These are phyloP conservation scores for Rhazya stricta DNA, from an alignment of 257 asterid species.

Conservation along the genomic window DNA sequence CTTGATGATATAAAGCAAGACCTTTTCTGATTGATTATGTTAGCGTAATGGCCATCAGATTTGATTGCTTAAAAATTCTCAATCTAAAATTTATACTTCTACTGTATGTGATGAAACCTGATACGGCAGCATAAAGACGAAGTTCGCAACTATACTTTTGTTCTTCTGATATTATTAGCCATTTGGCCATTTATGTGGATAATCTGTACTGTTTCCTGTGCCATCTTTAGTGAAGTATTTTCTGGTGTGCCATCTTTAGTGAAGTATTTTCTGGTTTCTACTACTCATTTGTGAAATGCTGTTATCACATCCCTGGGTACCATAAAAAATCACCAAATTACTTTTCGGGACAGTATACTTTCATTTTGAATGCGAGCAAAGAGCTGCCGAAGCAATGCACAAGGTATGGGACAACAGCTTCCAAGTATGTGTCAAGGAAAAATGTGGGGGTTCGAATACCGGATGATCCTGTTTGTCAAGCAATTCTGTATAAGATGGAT, in stretches of 20 bases:
- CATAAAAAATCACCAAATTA: background rate
- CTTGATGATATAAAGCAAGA: background rate
- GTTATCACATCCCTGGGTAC: background rate
- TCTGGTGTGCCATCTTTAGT: background rate
- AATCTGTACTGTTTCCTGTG: background rate
- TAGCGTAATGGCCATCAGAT: background rate
- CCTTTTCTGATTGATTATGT: background rate
- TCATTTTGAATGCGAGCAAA: constrained; percentile 82
- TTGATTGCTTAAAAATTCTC: background rate
- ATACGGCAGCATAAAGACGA: background rate
- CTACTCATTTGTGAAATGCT: background rate
- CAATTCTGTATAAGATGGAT: constrained; percentile 69
- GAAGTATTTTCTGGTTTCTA: background rate
- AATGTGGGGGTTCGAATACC: constrained; percentile 87
- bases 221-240: background rate
- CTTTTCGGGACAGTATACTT: constrained; percentile 70
- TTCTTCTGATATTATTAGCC: background rate
- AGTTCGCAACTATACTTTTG: background rate
- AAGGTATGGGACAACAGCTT: constrained; percentile 61
- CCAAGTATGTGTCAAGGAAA: constrained; percentile 69
- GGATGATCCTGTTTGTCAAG: constrained; percentile 80
- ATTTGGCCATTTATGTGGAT: background rate
- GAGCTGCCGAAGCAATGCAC: constrained; percentile 78
- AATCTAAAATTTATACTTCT: background rate
- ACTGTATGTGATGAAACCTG: background rate